Conservation (phyloP, 2,329 filamentous ascomycete species). For the Xylaria sp. region DNA sequence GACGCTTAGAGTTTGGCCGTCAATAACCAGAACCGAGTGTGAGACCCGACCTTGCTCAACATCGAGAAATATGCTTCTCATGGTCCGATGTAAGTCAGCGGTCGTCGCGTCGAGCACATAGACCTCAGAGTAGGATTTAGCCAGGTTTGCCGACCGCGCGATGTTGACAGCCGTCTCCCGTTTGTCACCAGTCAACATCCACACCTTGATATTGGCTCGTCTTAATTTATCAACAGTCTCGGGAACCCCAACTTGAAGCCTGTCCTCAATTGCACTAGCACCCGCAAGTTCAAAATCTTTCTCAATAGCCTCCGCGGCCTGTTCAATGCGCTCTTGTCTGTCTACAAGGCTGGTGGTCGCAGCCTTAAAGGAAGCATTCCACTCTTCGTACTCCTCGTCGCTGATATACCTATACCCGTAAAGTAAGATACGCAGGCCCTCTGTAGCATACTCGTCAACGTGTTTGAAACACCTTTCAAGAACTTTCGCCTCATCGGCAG, state of each 20-base stretch:
- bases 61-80: constrained; percentile 71
- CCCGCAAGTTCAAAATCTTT: constrained; percentile 80
- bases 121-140: constrained; percentile 76
- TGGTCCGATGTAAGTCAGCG: constrained; percentile 73
- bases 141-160: constrained; percentile 77
- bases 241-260: constrained; percentile 84
- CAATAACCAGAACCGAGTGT: constrained; percentile 85
- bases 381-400: constrained; percentile 76
- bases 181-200: constrained; percentile 93
- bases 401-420: constrained; percentile 82
- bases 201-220: constrained; percentile 86
- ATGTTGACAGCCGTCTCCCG: constrained; percentile 89
- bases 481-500: constrained; percentile 68
- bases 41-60: constrained; percentile 65
- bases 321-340: constrained; percentile 79
- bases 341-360: constrained; percentile 82
- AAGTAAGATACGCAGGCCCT: constrained; percentile 85
- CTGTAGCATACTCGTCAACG: constrained; percentile 86
- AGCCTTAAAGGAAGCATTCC: constrained; percentile 80
- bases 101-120: constrained; percentile 75
- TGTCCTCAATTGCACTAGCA: constrained; percentile 90
- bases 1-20: constrained; percentile 79
- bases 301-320: constrained; percentile 81
- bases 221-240: constrained; percentile 87
- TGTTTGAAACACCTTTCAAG: constrained; percentile 88